phyloP scores from a whole-genome alignment of 768 basidiomycete species.

The Russula emetica region DNA sequence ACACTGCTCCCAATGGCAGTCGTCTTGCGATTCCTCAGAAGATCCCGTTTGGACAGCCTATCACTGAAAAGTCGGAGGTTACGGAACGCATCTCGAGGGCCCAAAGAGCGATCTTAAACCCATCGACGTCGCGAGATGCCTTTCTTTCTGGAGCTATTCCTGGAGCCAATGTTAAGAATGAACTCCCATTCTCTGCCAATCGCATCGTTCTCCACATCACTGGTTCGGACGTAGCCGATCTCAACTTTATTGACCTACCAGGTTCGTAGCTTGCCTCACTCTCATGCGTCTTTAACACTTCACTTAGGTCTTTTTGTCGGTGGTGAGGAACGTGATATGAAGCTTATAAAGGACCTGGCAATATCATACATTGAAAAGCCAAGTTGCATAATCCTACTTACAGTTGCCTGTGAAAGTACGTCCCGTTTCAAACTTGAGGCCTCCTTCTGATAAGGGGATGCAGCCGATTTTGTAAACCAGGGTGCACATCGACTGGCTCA shows the following conservation, averaged over 20 bases:
- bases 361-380: slow-evolving; percentile 55
- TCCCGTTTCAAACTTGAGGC: neutral
- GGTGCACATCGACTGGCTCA: slow-evolving; percentile 66
- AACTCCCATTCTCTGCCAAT: slow-evolving; percentile 38
- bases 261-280: slow-evolving; percentile 30
- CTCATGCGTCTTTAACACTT: neutral
- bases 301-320: slow-evolving; percentile 54
- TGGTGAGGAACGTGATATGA: slow-evolving; percentile 45
- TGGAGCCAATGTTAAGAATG: slow-evolving; percentile 31
- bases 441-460: neutral
- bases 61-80: slow-evolving; percentile 49
- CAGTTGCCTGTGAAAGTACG: slow-evolving; percentile 63
- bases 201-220: slow-evolving; percentile 38
- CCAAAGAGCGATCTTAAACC: slow-evolving; percentile 62
- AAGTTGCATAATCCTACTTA: slow-evolving; percentile 59
- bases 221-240: slow-evolving; percentile 40
- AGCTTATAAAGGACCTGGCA: slow-evolving; percentile 55
- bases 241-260: slow-evolving; percentile 42
- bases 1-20: slow-evolving; percentile 29
- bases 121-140: slow-evolving; percentile 33
- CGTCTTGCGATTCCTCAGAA: slow-evolving; percentile 36
- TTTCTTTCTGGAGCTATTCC: slow-evolving; percentile 44
- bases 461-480: slow-evolving; percentile 80
- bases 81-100: slow-evolving; percentile 68
- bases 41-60: slow-evolving; percentile 35